These are phyloP conservation scores for Penicillium cataractarum DNA, from an alignment of 495 filamentous ascomycete genomes.

Conservation along the genomic window DNA sequence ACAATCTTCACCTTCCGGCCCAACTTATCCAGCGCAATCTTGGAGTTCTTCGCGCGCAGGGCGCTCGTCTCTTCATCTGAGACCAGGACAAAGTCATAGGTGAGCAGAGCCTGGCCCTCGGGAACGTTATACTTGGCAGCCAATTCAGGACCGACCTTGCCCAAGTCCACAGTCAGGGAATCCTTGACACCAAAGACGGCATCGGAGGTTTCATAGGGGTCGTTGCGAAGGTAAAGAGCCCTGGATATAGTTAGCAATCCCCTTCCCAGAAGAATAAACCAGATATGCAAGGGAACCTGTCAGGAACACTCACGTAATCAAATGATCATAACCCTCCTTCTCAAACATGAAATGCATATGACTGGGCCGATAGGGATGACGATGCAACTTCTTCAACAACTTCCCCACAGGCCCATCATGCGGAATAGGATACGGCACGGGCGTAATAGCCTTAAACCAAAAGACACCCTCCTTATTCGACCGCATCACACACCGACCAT, in stretches of 20 bases:
- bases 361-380: constrained; percentile 81
- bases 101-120: constrained; percentile 58
- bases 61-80: constrained; percentile 70
- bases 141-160: constrained; percentile 61
- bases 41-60: constrained; percentile 70
- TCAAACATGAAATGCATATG: constrained; percentile 98
- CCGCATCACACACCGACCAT: constrained; percentile 79
- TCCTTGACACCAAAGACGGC: constrained; percentile 94
- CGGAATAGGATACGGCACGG: constrained; percentile 88
- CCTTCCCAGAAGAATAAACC: background rate
- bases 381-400: constrained; percentile 67
- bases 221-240: constrained; percentile 79
- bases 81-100: constrained; percentile 76
- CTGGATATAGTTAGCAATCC: constrained; percentile 38
- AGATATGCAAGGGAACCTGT: too few relatives aligned
- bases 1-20: constrained; percentile 78
- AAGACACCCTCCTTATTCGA: constrained; percentile 73
- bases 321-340: constrained; percentile 79
- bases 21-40: constrained; percentile 68
- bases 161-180: constrained; percentile 74
- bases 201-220: constrained; percentile 89
- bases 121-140: constrained; percentile 60
- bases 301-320: constrained; percentile 73
- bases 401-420: constrained; percentile 87
- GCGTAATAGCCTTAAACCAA: constrained; percentile 87